Base-by-base conservation (phyloP, 306 rosid genomes). In the Boehmeria nivea region DNA sequence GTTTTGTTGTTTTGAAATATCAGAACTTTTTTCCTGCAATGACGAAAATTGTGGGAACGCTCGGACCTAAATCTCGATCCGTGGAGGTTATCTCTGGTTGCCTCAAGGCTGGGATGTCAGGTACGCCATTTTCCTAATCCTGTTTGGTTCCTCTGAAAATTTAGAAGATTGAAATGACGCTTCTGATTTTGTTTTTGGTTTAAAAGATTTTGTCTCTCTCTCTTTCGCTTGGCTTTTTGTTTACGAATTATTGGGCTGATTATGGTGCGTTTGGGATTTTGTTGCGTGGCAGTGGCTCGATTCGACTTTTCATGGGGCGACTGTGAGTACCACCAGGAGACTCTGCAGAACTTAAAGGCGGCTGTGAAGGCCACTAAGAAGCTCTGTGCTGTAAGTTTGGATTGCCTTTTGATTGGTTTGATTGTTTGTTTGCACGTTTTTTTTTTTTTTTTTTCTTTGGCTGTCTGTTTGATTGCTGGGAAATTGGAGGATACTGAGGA, bases 31-130 rank as follows among this genome's bases (percentile, higher is more conserved):
- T 90, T 37, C 80, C 98, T 14, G 94, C 95, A 49, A 82, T 90
- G 95, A 90, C 98, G 34, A 93, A 87, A 80, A 93, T 93, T 67
- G 99, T 93, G 38, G 99, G 99, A 14, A 93, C 99, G 15, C 76
- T 93, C 6, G 99, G 99, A 6, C 94, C 99, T 0, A 85, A 82
- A 64, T 93, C 99, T 63, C 85, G 89, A 79, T 79, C 96, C 10
- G 70, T 68, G 47, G 89, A 87, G 46, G 71, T 51, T 45, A 93
- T 93, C 59, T 85, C 95, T 57, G 72, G 71, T 2, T 93, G 99
- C 56, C 94, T 93, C 54, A 76, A 73, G 36, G 95, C 96, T 73
- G 99, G 99, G 62, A 93, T 93, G 99, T 93, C 99, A 14, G 99
- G 99, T 93, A 66, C 33, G 21, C 24, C 22, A 3, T 28, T 54